These are phyloP conservation scores for Filosporella fistucella DNA, from an alignment of 495 filamentous ascomycete species.

Conservation along the genomic window DNA sequence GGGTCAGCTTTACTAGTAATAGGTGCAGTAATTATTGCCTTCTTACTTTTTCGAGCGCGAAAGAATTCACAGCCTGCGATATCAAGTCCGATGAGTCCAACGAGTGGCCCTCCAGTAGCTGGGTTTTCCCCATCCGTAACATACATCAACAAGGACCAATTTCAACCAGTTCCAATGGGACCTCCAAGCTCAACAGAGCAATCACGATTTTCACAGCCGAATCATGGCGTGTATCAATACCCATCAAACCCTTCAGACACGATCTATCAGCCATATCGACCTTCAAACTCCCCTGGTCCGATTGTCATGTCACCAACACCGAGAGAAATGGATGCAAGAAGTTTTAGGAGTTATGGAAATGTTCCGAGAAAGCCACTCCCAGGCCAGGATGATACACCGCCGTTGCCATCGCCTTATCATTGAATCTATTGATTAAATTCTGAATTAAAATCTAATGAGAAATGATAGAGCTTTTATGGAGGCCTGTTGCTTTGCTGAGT, in stretches of 20 bases:
- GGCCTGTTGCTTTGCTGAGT: too few species aligned
- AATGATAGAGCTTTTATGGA: too few species aligned
- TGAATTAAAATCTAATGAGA: too few species aligned
- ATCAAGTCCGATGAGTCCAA: slow-evolving; percentile 1
- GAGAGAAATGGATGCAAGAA: not conserved
- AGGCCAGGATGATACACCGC: not conserved
- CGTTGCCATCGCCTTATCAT: too few species aligned
- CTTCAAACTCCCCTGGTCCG: not conserved
- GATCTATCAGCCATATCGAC: not conserved
- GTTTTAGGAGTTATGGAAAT: not conserved
- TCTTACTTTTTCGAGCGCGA: not conserved
- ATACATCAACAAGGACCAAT: slow-evolving; percentile 1
- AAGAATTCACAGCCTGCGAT: not conserved
- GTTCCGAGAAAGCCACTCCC: not conserved
- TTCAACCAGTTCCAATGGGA: not conserved
- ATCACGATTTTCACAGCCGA: not conserved
- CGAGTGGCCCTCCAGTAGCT: not conserved
- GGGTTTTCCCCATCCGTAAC: not conserved
- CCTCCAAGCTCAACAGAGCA: not conserved
- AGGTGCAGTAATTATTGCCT: not conserved
- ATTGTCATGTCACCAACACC: not conserved
- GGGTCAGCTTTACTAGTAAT: not conserved
- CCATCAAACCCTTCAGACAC: not conserved
- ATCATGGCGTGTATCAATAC: not conserved
- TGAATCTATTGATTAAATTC: too few species aligned